Evolutionary conservation across 345 rosid species (phyloP), one percentile per base, ranked within the genome.

Genomic region (Aquilaria sinensis): DNA sequence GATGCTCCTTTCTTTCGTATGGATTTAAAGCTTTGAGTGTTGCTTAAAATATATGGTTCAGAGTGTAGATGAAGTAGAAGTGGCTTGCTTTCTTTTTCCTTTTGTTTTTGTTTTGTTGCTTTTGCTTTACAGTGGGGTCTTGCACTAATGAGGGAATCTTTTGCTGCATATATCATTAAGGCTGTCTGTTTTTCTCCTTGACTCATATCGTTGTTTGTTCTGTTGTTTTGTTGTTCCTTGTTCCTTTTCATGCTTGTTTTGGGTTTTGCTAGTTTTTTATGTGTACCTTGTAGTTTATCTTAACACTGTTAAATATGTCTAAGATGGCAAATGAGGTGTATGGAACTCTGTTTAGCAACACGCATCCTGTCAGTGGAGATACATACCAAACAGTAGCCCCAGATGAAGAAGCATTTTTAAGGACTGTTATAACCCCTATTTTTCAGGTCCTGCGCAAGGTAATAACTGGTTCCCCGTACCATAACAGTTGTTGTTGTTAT

Each of bases 261-360:
- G 16, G 32, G 48, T 56, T 47, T 32, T 13, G 41, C 23, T 10
- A 60, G 63, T 41, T 60, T 30, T 23, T 0, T 61, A 14, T 31
- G 50, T 50, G 45, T 49, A 5, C 10, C 54, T 50, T 60, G 47
- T 66, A 69, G 41, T 68, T 53, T 52, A 31, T 56, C 31, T 65
- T 23, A 49, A 61, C 53, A 47, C 66, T 37, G 43, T 37, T 37
- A 9, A 37, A 37, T 37, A 71, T 72, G 49, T 51, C 30, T 67
- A 60, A 95, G 99, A 95, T 95, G 99, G 97, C 96, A 45, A 47
- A 74, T 54, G 85, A 69, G 9, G 86, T 95, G 69, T 71, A 63
- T 64, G 87, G 78, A 70, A 74, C 84, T 68, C 72, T 91, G 58
- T 60, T 63, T 63, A 53, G 83, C 61, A 77, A 88, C 65, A 87